Base-by-base conservation (phyloP, 345 rosid species). In the Durio zibethinus region DNA sequence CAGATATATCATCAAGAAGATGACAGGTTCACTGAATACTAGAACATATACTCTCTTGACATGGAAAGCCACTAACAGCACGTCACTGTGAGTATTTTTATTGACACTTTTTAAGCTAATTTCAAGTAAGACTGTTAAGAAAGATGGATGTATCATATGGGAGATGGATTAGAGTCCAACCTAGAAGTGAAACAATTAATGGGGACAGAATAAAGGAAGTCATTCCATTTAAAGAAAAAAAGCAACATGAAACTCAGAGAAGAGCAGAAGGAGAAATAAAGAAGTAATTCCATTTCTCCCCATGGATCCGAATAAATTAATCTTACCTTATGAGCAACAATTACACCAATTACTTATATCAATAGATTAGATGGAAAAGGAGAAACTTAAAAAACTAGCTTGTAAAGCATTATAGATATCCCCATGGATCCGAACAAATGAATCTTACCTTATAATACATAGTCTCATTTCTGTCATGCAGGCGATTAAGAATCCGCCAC, bases 381-480 rank as follows among this genome's bases (percentile, higher is more conserved):
- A 21, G 31, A 36, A 73, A 7, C 10, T 52, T 54, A 23, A 74
- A 67, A 36, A 52, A 23, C 35, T 67, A 73, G 50, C 25, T 33
- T 52, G n/a, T 23, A 67, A 57, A 64, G 50, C 25, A 56, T 53
- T 16, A 54, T 11, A 57, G 11, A 38, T 23, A 53, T 40, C 65
- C 18, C 0, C 27, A 48, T 20, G 27, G 27, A 72, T 48, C 15
- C 35, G 36, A 77, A 8, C 35, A 48, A 71, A 47, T 15, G 47
- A 53, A 56, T 33, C 59, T 68, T 50, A 89, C 99, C 91, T 96
- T 87, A 74, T 86, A 93, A 83, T 96, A 96, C 97, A 96, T 96
- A 7, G 97, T 96, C 85, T 96, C 99, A 82, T 96, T 96, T 65
- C 99, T 85, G 70, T 96, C 98, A 70, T 96, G 99, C 85, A 96